phyloP scores from a whole-genome alignment of 495 filamentous ascomycete species.

The Trichoderma asperelloides region DNA sequence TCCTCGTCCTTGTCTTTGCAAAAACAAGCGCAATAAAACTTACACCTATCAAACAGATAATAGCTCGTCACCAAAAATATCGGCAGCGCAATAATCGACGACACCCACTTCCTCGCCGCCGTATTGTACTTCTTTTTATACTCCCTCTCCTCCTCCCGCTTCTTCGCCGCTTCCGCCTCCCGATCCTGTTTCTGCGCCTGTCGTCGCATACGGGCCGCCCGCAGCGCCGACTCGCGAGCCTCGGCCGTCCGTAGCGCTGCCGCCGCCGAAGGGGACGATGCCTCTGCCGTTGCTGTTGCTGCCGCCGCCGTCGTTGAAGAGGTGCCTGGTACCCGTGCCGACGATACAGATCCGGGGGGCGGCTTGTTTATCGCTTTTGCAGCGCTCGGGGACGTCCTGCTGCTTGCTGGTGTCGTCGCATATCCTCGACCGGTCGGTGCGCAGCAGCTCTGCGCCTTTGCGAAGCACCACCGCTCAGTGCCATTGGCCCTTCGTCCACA shows the following conservation, averaged over 20 bases:
- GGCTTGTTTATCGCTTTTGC: background rate
- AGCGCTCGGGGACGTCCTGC: background rate
- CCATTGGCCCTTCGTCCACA: background rate
- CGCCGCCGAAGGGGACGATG: background rate
- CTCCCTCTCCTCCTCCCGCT: slow-evolving; percentile 24
- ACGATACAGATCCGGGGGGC: background rate
- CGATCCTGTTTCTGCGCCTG: background rate
- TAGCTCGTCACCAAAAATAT: slow-evolving; percentile 38
- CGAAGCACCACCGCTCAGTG: background rate
- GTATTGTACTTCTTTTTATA: slow-evolving; percentile 25
- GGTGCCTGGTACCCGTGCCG: background rate
- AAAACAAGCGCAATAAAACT: slow-evolving; percentile 14
- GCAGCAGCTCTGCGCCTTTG: background rate
- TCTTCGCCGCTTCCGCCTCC: slow-evolving; percentile 10
- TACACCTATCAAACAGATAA: slow-evolving; percentile 32
- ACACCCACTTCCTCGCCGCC: slow-evolving; percentile 27
- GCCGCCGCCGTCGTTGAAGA: background rate
- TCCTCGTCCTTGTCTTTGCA: background rate
- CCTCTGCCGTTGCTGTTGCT: background rate
- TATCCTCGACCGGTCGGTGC: background rate
- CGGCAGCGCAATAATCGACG: slow-evolving; percentile 35
- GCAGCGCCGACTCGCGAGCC: background rate
- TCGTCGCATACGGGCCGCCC: background rate
- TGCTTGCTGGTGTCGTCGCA: background rate
- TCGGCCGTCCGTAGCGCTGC: slow-evolving; percentile 2